phyloP scores from a whole-genome alignment of 2,329 filamentous ascomycete species.

The Neonectria faginata region DNA sequence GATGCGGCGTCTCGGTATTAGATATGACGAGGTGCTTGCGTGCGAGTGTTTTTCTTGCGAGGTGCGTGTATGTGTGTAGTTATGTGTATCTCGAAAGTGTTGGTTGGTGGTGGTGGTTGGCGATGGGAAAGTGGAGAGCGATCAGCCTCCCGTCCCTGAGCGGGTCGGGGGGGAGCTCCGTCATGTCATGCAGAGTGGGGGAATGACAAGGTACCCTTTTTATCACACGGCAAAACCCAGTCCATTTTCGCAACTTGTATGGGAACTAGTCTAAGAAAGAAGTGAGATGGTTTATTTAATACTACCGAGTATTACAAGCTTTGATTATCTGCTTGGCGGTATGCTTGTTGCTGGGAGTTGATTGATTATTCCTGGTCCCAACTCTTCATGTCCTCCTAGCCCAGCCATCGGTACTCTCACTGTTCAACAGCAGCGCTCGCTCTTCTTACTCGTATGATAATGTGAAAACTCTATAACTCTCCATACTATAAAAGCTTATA shows the following conservation, averaged over 20 bases:
- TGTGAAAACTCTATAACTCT: not conserved
- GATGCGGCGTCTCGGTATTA: constrained; percentile 3
- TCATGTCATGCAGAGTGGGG: constrained; percentile 1
- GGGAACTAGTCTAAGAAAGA: too few species aligned
- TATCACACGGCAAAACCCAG: not conserved
- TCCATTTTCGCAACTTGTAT: not conserved
- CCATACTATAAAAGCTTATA: not conserved
- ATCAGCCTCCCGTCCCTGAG: constrained; percentile 1
- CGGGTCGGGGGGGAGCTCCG: not conserved
- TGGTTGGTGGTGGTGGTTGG: constrained; percentile 21
- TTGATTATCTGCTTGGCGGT: not conserved
- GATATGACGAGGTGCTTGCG: not conserved
- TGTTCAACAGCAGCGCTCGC: not conserved
- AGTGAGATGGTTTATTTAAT: not conserved
- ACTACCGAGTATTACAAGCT: not conserved
- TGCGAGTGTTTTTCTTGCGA: not conserved
- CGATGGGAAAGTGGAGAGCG: constrained; percentile 1
- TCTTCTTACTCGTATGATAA: not conserved
- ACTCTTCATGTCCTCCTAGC: not conserved
- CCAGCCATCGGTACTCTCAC: not conserved
- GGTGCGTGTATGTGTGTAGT: not conserved
- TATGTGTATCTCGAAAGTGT: constrained; percentile 45
- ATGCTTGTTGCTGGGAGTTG: not conserved
- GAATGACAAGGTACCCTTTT: not conserved
- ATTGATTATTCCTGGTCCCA: rapidly evolving